phyloP scores from a whole-genome alignment of 2,329 filamentous ascomycete genomes.

The Niveomyces coronatus region DNA sequence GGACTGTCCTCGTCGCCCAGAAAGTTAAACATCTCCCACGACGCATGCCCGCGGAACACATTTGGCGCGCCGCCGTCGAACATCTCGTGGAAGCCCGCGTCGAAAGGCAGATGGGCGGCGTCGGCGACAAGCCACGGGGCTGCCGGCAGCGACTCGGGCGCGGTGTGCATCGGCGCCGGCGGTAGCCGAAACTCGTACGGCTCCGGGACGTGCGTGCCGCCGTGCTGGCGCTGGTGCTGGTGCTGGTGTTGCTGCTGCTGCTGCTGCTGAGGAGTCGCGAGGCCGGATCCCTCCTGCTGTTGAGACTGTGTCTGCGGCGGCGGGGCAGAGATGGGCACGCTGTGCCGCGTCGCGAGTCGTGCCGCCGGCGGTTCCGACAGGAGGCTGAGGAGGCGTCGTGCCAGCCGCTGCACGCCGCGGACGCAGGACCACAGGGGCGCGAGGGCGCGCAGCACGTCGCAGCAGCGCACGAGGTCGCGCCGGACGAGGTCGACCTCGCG shows the following conservation, averaged over 20 bases:
- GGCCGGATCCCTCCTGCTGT: too few relatives aligned
- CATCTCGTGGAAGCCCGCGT: constrained; percentile 12
- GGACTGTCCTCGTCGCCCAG: not conserved
- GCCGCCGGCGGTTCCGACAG: not conserved
- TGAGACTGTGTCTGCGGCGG: too few relatives aligned
- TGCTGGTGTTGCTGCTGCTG: too few relatives aligned
- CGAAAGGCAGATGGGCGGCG: constrained; percentile 11
- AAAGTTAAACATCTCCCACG: not conserved
- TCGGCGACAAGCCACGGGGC: too few relatives aligned
- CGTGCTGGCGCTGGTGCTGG: too few relatives aligned
- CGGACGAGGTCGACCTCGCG: constrained; percentile 4
- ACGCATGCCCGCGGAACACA: constrained; percentile 2
- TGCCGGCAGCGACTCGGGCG: too few relatives aligned
- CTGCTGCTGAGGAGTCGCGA: too few relatives aligned
- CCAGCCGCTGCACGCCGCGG: constrained; percentile 11
- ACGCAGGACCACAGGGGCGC: constrained; percentile 11
- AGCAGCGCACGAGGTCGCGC: constrained; percentile 12
- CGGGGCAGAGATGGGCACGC: not conserved
- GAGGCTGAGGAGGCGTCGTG: constrained; percentile 6
- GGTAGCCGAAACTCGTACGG: too few relatives aligned
- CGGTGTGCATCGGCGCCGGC: too few relatives aligned
- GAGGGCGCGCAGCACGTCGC: constrained; percentile 6
- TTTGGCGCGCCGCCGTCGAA: constrained; percentile 14
- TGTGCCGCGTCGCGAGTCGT: not conserved
- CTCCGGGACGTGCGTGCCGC: too few relatives aligned